Evolutionary conservation across 306 rosid genomes (phyloP), one percentile per base, ranked within the genome.

Genomic region (Acmispon strigosus): DNA sequence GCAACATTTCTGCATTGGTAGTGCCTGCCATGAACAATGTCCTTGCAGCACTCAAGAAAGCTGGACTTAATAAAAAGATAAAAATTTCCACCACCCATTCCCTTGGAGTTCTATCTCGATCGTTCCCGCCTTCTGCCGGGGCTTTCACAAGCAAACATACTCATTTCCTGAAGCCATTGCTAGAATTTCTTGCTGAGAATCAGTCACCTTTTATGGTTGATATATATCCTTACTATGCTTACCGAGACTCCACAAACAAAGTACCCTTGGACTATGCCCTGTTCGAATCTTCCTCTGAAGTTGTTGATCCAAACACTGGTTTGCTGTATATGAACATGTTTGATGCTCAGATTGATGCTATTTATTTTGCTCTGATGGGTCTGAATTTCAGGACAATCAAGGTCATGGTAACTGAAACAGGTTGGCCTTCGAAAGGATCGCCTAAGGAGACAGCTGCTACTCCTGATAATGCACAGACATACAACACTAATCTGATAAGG

Each of bases 381-480:
- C 80, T 95, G 51, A 95, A 95, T 70, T 95, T 95, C 81, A 84
- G 85, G 76, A 95, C 97, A 51, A 82, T 95, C 57, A 89, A 84
- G 80, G 81, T 95, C 71, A 87, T 89, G 92, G 96, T 95, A 57
- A 86, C 97, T 3, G 99, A 95, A 80, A 95, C 99, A 11, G 99
- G 99, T 51, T 95, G 99, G 99, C 99, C 99, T 66, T 86, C 99
- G 10, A 95, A 91, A 64, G 99, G 99, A 47, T 91, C 99, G 0
- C 92, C 93, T 0, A 95, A 89, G 87, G 99, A 95, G 87, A 87
- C 85, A 4, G 91, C 96, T 54, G 99, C 99, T 42, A 83, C 86
- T 44, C 79, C 86, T 29, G 86, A 83, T 52, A 83, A 83, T 70
- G 86, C 99, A 47, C 97, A 95, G 65, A 89, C 80, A 19, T 95